Percentiles rank a stretch among this genome's conserved stretches.
Evolutionary conservation across 345 rosid genomes (phyloP).

Genomic region (Geranium brycei): DNA sequence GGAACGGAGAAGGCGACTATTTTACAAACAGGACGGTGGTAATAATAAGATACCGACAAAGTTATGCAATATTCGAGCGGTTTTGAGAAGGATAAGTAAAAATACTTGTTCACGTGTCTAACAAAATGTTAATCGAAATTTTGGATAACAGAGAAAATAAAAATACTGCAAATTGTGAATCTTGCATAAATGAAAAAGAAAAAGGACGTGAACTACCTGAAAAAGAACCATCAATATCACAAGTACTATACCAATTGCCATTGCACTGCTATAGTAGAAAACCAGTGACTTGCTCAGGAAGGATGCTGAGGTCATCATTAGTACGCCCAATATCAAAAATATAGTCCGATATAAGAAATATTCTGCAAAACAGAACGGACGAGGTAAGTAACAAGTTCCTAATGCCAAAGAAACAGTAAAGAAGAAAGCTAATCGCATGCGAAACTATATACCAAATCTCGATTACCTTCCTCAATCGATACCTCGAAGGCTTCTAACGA

Average conservation of each 20-base stretch:
- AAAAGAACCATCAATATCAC: slow-evolving; percentile 71
- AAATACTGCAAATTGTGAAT: neutral
- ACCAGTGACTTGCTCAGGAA: slow-evolving; percentile 59
- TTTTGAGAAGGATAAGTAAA: neutral
- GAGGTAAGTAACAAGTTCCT: slow-evolving; percentile 5
- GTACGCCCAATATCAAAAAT: slow-evolving; percentile 47
- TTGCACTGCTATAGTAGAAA: slow-evolving; percentile 84
- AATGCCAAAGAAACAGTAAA: slow-evolving; percentile 1
- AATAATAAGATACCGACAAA: neutral
- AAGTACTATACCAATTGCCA: slow-evolving; percentile 82
- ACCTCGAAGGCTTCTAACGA: slow-evolving; percentile 32
- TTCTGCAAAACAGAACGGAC: slow-evolving; percentile 34
- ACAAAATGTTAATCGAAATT: neutral
- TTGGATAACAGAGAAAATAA: neutral
- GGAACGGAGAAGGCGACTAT: neutral
- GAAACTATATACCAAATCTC: neutral
- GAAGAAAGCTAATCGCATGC: slow-evolving; percentile 4
- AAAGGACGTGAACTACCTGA: slow-evolving; percentile 39
- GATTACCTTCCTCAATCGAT: slow-evolving; percentile 58
- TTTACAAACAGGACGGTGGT: neutral
- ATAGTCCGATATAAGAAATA: slow-evolving; percentile 47
- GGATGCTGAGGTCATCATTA: slow-evolving; percentile 51
- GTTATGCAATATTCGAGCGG: neutral
- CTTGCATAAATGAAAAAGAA: neutral
- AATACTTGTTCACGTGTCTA: neutral